Evolutionary conservation across 129 eudicot species (phyloP).

Genomic region (Tagetes patula): DNA sequence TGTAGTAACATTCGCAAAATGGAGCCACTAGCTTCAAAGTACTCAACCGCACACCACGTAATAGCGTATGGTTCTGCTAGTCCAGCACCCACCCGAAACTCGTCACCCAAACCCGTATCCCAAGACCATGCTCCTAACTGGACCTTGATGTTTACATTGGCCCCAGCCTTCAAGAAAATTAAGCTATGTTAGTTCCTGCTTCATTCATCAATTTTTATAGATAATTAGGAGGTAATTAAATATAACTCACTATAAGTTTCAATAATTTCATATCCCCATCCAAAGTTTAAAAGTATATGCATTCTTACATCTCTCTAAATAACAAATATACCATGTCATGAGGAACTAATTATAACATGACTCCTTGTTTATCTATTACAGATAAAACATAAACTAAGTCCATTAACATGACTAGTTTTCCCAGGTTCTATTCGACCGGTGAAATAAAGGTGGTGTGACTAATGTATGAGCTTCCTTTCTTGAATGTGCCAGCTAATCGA

Average conservation of each 20-base stretch:
- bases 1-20: slow-evolving; percentile 75
- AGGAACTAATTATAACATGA: no score
- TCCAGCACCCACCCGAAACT: slow-evolving; percentile 92
- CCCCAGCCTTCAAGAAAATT: slow-evolving; percentile 57
- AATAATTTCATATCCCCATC: neutral
- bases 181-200: slow-evolving; percentile 18
- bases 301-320: no score
- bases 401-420: neutral
- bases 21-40: slow-evolving; percentile 75
- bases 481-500: no score
- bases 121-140: slow-evolving; percentile 97
- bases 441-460: no score
- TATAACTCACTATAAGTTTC: neutral
- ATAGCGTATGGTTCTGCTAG: slow-evolving; percentile 75
- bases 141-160: slow-evolving; percentile 54
- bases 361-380: neutral
- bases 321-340: no score
- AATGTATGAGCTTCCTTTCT: no score
- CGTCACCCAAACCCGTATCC: slow-evolving; percentile 84
- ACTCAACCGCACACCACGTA: slow-evolving; percentile 93
- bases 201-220: neutral
- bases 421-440: no score
- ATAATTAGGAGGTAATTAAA: neutral
- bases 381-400: neutral
- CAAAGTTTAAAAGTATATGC: no score